A percentile compares a stretch with the other conserved stretches of the same genome.
phyloP scores from a whole-genome alignment of 2,329 filamentous ascomycete genomes.

The Aspergillus novofumigatus region DNA sequence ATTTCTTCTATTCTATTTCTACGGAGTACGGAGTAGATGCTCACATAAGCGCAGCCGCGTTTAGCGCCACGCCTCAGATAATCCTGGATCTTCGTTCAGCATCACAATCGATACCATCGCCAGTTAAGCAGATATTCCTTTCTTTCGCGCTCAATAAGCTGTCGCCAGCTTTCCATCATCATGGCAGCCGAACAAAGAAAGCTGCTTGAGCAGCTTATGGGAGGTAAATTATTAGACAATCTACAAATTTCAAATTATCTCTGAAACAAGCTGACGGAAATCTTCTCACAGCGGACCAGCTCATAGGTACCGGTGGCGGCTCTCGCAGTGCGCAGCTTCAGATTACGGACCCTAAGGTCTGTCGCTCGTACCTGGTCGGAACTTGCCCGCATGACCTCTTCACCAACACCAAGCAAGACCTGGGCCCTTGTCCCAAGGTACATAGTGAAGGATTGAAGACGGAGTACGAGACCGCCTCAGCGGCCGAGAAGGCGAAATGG shows the following conservation, averaged over 20 bases:
- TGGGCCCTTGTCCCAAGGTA: conserved; percentile 81
- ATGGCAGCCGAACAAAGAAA: conserved; percentile 98
- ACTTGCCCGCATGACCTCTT: conserved; percentile 98
- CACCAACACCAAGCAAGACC: conserved; percentile 98
- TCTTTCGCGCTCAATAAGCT: background rate
- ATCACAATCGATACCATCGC: background rate
- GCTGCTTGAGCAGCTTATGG: conserved; percentile 91
- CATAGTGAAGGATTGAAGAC: conserved; percentile 84
- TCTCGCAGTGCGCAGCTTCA: conserved; percentile 76
- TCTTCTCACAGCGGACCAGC: conserved; percentile 49
- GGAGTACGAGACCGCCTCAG: conserved; percentile 74
- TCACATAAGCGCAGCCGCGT: conserved; percentile 20
- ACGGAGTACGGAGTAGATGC: conserved; percentile 1
- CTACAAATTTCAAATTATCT: background rate
- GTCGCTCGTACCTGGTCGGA: conserved; percentile 87
- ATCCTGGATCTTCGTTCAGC: background rate
- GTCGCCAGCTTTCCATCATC: conserved; percentile 16
- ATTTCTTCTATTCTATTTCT: background rate
- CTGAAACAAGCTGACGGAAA: conserved; percentile 23
- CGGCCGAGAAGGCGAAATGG: conserved; percentile 69
- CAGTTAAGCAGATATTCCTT: background rate
- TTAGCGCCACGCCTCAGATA: conserved; percentile 24
- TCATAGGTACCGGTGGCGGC: conserved; percentile 72
- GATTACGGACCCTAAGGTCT: conserved; percentile 89
- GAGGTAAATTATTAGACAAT: conserved; percentile 36